Evolutionary conservation across 2,329 filamentous ascomycete genomes (phyloP).

Genomic region (Claviceps digitariae): DNA sequence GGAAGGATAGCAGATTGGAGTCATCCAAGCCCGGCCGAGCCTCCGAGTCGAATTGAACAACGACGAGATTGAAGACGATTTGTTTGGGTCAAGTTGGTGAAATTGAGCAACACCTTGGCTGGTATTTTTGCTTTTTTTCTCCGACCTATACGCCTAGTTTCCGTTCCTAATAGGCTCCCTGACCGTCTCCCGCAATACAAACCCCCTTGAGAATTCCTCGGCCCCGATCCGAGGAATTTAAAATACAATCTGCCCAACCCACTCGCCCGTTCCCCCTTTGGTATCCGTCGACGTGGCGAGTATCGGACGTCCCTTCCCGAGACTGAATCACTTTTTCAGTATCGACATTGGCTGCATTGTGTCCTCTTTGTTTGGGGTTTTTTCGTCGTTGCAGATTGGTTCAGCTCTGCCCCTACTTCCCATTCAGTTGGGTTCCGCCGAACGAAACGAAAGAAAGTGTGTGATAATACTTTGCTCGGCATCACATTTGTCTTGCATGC

Average conservation of each 20-base stretch:
- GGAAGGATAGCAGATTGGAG: slow-evolving; percentile 15
- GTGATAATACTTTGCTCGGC: slow-evolving; percentile 1
- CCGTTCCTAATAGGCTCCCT: slow-evolving; percentile 7
- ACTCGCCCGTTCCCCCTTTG: slow-evolving; percentile 19
- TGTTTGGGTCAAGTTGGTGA: slow-evolving; percentile 4
- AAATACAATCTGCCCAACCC: slow-evolving; percentile 16
- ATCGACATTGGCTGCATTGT: slow-evolving; percentile 8
- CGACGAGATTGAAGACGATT: slow-evolving; percentile 11
- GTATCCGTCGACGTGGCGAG: slow-evolving; percentile 9
- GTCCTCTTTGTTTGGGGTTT: not conserved
- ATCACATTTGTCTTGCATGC: not conserved
- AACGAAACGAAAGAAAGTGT: not conserved
- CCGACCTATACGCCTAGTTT: not conserved
- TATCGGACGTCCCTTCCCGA: slow-evolving; percentile 20
- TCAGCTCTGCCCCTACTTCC: slow-evolving; percentile 2
- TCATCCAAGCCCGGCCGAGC: slow-evolving; percentile 13
- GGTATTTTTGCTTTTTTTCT: slow-evolving; percentile 23
- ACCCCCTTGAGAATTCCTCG: slow-evolving; percentile 26
- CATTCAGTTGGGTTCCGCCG: not conserved
- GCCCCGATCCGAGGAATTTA: slow-evolving; percentile 29
- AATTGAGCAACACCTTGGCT: slow-evolving; percentile 22
- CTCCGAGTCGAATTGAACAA: not conserved
- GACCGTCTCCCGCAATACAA: slow-evolving; percentile 9
- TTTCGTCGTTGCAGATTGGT: slow-evolving; percentile 4
- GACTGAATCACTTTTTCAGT: slow-evolving; percentile 12